Percentiles rank a stretch among this genome's conserved stretches.
Evolutionary conservation across 176 grass and related monocot species (phyloP).

Genomic region (Musa beccarii): DNA sequence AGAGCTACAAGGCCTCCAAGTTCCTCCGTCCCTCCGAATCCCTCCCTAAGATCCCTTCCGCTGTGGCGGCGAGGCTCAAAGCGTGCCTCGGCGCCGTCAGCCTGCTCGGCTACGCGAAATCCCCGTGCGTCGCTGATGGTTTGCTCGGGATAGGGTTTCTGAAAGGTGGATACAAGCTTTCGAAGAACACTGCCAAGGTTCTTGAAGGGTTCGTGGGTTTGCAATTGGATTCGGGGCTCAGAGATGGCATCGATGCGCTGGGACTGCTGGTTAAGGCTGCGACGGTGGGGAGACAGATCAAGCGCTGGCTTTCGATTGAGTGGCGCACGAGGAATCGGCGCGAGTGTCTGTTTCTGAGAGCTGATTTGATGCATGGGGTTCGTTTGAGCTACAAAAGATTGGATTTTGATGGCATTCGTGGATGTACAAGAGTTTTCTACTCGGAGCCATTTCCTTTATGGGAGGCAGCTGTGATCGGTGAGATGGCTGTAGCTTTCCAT

Average conservation of each 20-base stretch:
- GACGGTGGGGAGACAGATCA: constrained; percentile 48
- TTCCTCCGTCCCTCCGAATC: too few species aligned
- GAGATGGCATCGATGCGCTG: constrained; percentile 45
- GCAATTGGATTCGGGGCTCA: constrained; percentile 66
- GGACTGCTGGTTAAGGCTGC: constrained; percentile 62
- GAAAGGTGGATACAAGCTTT: constrained; percentile 24
- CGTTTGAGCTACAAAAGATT: neutral
- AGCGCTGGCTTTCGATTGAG: neutral
- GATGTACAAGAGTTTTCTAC: neutral
- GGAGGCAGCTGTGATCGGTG: neutral
- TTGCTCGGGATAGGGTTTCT: constrained; percentile 6
- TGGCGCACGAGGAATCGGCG: neutral
- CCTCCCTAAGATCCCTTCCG: neutral
- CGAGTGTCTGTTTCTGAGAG: neutral
- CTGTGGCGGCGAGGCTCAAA: constrained; percentile 1
- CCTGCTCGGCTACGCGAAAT: neutral
- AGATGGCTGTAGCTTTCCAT: neutral
- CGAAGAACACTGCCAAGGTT: constrained; percentile 68
- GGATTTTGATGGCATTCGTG: neutral
- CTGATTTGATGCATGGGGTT: neutral
- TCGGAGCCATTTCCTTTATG: neutral
- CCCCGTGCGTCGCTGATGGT: constrained; percentile 26
- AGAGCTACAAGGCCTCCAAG: constrained; percentile 55
- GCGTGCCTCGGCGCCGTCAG: constrained; percentile 7
- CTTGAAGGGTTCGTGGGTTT: constrained; percentile 75